Conservation (phyloP, 805 yeast genomes). For the Suhomyces vadensis region DNA sequence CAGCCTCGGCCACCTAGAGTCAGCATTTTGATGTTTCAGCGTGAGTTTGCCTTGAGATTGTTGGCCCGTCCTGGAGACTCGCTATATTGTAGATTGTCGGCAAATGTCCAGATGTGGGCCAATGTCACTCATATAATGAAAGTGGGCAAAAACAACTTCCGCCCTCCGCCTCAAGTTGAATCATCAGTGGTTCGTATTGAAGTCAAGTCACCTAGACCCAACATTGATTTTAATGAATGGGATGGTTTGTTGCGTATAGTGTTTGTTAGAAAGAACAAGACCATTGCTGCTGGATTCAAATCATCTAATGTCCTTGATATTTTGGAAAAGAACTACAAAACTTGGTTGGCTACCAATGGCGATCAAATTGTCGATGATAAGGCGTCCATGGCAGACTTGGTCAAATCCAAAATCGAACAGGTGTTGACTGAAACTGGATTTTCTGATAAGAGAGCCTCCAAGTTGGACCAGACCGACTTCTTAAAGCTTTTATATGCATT, state of each 20-base stretch:
- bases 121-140: slow-evolving; percentile 97
- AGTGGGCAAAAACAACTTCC: slow-evolving; percentile 92
- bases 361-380: slow-evolving; percentile 43
- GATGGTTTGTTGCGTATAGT: slow-evolving; percentile 91
- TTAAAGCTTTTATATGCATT: slow-evolving; percentile 83
- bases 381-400: slow-evolving; percentile 45
- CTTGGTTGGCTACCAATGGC: slow-evolving; percentile 60
- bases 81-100: slow-evolving; percentile 87
- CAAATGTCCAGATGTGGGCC: slow-evolving; percentile 99
- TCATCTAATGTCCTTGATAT: slow-evolving; percentile 76
- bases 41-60: slow-evolving; percentile 92
- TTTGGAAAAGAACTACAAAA: slow-evolving; percentile 83
- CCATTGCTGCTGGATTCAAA: slow-evolving; percentile 89
- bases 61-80: slow-evolving; percentile 97
- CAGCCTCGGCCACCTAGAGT: slow-evolving; percentile 95
- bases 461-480: slow-evolving; percentile 94
- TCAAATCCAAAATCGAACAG: slow-evolving; percentile 67
- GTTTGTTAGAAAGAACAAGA: slow-evolving; percentile 91
- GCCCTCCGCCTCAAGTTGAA: slow-evolving; percentile 99
- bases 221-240: slow-evolving; percentile 93
- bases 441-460: slow-evolving; percentile 85
- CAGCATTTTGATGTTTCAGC: slow-evolving; percentile 93
- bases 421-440: slow-evolving; percentile 81
- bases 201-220: slow-evolving; percentile 90
- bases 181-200: slow-evolving; percentile 94